Percentiles rank a stretch among this genome's conserved stretches.
phyloP scores from a whole-genome alignment of 164 flowering plant species.

The Chloranthus sessilifolius region DNA sequence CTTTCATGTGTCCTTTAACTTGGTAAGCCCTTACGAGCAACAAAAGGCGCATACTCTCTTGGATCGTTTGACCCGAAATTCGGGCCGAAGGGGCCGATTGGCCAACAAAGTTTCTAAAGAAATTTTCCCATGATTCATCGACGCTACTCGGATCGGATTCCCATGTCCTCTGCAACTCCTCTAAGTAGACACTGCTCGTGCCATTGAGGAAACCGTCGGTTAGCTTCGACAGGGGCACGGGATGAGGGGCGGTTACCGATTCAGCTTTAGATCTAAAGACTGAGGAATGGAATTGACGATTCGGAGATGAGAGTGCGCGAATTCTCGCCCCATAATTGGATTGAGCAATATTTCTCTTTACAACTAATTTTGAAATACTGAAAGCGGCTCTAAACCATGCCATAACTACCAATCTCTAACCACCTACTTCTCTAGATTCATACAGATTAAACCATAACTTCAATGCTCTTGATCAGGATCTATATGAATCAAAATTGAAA shows the following conservation, averaged over 20 bases:
- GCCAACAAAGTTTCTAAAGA: conserved; percentile 93
- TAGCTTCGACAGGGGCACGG: conserved; percentile 82
- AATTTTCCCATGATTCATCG: conserved; percentile 99
- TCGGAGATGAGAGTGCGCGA: conserved; percentile 29
- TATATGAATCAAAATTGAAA: too few species aligned
- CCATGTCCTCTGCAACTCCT: conserved; percentile 98
- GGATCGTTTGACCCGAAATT: conserved; percentile 90
- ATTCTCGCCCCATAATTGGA: conserved; percentile 32
- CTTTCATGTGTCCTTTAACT: conserved; percentile 94
- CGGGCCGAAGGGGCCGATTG: conserved; percentile 82
- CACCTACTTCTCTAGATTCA: background rate
- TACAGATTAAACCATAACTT: background rate
- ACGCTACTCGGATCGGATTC: conserved; percentile 89
- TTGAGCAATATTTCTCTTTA: conserved; percentile 50
- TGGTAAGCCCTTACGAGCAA: conserved; percentile 94
- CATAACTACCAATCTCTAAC: conserved; percentile 43
- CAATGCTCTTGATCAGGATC: too few species aligned
- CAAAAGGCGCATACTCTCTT: conserved; percentile 91
- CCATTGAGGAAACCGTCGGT: conserved; percentile 95
- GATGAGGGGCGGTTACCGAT: conserved; percentile 53
- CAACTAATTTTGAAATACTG: conserved; percentile 54
- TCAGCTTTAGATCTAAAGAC: conserved; percentile 46
- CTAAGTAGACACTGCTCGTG: conserved; percentile 90
- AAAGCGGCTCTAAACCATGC: conserved; percentile 80
- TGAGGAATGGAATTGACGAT: conserved; percentile 50